Evolutionary conservation across 257 asterid genomes (phyloP).

Genomic region (Nicotiana tomentosiformis): DNA sequence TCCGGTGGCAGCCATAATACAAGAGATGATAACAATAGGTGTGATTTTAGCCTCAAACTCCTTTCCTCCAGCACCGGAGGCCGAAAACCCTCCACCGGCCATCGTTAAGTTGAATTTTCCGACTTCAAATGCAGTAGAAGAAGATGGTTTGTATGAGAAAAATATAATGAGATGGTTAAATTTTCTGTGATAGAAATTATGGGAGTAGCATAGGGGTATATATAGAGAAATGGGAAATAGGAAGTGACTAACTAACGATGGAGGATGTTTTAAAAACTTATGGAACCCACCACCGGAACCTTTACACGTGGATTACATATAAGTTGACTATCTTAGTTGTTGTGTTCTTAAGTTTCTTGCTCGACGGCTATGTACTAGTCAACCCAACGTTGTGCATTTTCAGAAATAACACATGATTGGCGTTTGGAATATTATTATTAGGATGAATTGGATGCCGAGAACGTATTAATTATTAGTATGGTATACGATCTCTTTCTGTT

Average conservation of each 20-base stretch:
- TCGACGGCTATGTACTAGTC: conserved; percentile 35
- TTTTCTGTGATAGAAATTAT: conserved; percentile 11
- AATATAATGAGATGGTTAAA: not conserved
- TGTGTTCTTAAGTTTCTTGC: conserved; percentile 2
- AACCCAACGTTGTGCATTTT: conserved; percentile 16
- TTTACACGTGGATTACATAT: conserved; percentile 36
- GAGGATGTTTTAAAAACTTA: not conserved
- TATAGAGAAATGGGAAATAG: not conserved
- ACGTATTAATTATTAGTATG: no score
- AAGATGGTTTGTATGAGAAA: not conserved
- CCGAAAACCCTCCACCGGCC: conserved; percentile 70
- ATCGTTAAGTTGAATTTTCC: conserved; percentile 14
- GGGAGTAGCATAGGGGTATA: not conserved
- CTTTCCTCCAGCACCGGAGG: conserved; percentile 40
- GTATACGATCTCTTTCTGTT: no score
- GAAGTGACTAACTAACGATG: not conserved
- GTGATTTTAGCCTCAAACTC: conserved; percentile 80
- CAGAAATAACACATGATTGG: no score
- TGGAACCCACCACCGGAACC: conserved; percentile 10
- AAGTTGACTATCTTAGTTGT: not conserved
- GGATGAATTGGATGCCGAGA: no score
- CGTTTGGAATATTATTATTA: no score
- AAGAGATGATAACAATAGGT: conserved; percentile 67
- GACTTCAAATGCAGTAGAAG: not conserved
- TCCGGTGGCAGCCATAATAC: conserved; percentile 84